Evolutionary conservation across 208 protist species (phyloP).

Genomic region (Trypanosoma caninum): DNA sequence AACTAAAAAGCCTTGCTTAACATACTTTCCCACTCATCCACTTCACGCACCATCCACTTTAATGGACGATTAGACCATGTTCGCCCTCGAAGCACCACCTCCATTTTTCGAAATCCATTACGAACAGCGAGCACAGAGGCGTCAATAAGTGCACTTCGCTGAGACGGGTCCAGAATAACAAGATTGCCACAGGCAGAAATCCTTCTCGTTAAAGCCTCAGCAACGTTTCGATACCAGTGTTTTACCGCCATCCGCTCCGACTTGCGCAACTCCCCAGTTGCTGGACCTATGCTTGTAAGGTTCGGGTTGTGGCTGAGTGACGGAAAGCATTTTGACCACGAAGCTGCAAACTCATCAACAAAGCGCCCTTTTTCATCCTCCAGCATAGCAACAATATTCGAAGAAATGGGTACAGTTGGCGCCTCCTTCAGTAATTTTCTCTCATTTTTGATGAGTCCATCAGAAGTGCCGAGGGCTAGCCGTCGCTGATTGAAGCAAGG

Average conservation of each 20-base stretch:
- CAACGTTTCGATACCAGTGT: slow-evolving; percentile 52
- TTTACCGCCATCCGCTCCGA: slow-evolving; percentile 73
- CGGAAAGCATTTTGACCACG: slow-evolving; percentile 74
- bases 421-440: slow-evolving; percentile 6
- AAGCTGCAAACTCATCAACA: slow-evolving; percentile 64
- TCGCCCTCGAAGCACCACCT: slow-evolving; percentile 45
- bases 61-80: slow-evolving; percentile 60
- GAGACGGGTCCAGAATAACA: slow-evolving; percentile 49
- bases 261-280: slow-evolving; percentile 40
- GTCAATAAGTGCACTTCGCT: slow-evolving; percentile 58
- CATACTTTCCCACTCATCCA: slow-evolving; percentile 47
- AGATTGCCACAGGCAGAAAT: slow-evolving; percentile 51
- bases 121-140: slow-evolving; percentile 42
- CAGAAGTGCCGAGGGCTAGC: slow-evolving; percentile 2
- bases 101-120: slow-evolving; percentile 39
- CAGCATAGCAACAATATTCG: slow-evolving; percentile 44
- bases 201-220: slow-evolving; percentile 29
- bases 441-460: not conserved
- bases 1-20: slow-evolving; percentile 53
- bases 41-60: slow-evolving; percentile 55
- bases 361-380: slow-evolving; percentile 44
- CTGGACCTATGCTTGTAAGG: slow-evolving; percentile 35
- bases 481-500: slow-evolving; percentile 51
- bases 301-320: slow-evolving; percentile 26
- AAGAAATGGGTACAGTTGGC: slow-evolving; percentile 31